Conservation (phyloP, 257 asterid genomes). For the Anisodus acutangulus region DNA sequence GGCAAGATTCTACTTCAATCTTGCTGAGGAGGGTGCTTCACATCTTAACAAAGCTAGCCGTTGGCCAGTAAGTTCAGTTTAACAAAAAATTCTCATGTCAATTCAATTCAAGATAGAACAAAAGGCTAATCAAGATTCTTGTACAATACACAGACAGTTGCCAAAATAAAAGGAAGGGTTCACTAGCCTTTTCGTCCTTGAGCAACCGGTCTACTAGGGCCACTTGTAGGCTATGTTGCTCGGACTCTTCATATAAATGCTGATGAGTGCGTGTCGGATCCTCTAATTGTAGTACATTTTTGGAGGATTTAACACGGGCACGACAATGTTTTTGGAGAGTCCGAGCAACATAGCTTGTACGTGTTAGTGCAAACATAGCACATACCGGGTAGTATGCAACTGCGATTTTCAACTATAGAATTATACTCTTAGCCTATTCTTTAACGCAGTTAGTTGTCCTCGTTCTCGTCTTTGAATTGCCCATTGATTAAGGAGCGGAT, state of each 20-base stretch:
- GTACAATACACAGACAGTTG: background rate
- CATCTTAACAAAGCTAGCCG: constrained; percentile 83
- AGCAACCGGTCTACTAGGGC: background rate
- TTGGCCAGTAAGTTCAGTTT: constrained; percentile 66
- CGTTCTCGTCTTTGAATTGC: no score
- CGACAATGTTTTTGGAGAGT: background rate
- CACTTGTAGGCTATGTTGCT: background rate
- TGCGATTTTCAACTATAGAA: background rate
- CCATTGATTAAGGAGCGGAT: no score
- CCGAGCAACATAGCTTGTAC: background rate
- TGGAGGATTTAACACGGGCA: background rate
- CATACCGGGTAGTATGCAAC: background rate
- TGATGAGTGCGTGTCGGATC: background rate
- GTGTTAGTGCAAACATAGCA: background rate
- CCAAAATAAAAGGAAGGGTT: no score
- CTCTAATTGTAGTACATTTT: background rate
- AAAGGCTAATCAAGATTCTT: background rate
- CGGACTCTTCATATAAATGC: background rate
- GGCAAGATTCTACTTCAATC: constrained; percentile 73
- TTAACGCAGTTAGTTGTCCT: background rate
- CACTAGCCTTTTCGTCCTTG: background rate
- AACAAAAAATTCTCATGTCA: background rate
- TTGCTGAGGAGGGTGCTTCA: constrained; percentile 78
- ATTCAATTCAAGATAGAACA: background rate
- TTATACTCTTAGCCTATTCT: background rate